phyloP scores from a whole-genome alignment of 2,329 filamentous ascomycete genomes.

The Rhynchosporium graminicola region DNA sequence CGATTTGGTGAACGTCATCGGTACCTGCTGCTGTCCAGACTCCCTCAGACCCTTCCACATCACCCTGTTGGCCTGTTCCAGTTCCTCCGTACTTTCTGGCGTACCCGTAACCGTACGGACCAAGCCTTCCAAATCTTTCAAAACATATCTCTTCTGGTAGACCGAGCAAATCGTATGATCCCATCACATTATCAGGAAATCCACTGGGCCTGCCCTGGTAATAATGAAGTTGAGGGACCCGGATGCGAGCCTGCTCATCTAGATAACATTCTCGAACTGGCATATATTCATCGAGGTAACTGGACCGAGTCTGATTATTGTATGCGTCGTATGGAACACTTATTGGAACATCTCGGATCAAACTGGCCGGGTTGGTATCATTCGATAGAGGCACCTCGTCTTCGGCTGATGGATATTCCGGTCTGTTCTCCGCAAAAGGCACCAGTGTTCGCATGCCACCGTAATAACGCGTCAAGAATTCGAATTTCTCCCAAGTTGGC shows the following conservation, averaged over 20 bases:
- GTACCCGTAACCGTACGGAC: constrained; percentile 89
- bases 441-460: constrained; percentile 79
- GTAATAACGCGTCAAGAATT: constrained; percentile 85
- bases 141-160: constrained; percentile 88
- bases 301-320: constrained; percentile 50
- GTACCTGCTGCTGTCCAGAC: constrained; percentile 64
- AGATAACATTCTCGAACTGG: constrained; percentile 74
- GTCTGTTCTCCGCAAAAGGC: constrained; percentile 63
- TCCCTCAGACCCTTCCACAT: constrained; percentile 75
- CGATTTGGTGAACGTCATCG: constrained; percentile 61
- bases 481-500: constrained; percentile 77
- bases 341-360: constrained; percentile 44
- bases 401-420: constrained; percentile 75
- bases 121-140: constrained; percentile 84
- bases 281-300: constrained; percentile 52
- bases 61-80: constrained; percentile 82
- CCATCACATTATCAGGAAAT: constrained; percentile 81
- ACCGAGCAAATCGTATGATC: constrained; percentile 81
- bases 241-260: constrained; percentile 64
- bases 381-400: constrained; percentile 56
- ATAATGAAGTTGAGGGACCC: constrained; percentile 69
- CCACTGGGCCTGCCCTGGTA: constrained; percentile 79
- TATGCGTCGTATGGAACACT: constrained; percentile 65
- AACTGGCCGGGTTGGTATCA: constrained; percentile 39
- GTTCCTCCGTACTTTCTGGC: constrained; percentile 75